Conservation (phyloP, 2,329 filamentous ascomycete genomes). For the Venturia carpophila region DNA sequence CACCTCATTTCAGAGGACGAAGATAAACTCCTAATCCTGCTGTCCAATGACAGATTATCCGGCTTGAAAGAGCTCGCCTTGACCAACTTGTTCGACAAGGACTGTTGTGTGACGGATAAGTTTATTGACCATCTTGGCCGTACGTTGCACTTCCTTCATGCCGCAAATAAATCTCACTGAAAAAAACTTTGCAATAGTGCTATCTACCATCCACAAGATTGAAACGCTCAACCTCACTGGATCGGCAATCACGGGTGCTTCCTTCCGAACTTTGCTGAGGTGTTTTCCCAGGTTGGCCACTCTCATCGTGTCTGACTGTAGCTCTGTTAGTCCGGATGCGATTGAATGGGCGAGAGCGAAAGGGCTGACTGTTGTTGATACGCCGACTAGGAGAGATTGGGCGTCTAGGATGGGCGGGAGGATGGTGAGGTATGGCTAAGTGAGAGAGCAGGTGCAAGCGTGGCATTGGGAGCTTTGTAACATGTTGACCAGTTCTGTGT, state of each 20-base stretch:
- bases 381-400: not conserved
- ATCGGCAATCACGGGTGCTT: not conserved
- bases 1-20: conserved; percentile 2
- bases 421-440: not conserved
- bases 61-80: not conserved
- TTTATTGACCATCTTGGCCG: not conserved
- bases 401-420: not conserved
- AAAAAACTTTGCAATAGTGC: not conserved
- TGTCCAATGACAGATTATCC: not conserved
- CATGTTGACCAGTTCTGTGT: too few relatives aligned
- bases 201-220: not conserved
- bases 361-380: conserved; percentile 1
- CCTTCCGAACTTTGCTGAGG: not conserved
- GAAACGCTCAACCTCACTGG: conserved; percentile 6
- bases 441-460: not conserved
- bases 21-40: not conserved
- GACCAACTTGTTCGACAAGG: not conserved
- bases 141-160: not conserved
- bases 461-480: too few relatives aligned
- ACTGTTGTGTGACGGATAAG: not conserved
- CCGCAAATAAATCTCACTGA: not conserved
- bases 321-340: conserved; percentile 14
- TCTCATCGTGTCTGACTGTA: conserved; percentile 10
- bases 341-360: conserved; percentile 14
- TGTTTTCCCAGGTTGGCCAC: not conserved